Conservation (phyloP, 2,329 filamentous ascomycete genomes). For the Emmonsiellopsis sp. region DNA sequence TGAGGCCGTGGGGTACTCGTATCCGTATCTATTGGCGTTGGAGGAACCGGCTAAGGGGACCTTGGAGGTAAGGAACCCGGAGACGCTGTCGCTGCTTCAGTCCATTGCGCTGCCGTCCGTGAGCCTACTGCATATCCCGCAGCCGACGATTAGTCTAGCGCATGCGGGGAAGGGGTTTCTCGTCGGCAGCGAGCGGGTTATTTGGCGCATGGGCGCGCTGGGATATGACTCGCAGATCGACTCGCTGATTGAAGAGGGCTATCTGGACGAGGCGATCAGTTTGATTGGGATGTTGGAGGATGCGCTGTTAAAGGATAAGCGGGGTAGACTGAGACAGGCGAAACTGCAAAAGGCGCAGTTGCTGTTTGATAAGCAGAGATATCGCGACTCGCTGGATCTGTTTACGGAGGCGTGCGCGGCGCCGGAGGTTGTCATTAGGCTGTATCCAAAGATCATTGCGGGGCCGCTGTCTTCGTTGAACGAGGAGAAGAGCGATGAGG, state of each 20-base stretch:
- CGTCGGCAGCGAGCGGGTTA: slow-evolving; percentile 78
- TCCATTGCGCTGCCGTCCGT: slow-evolving; percentile 74
- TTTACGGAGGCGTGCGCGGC: slow-evolving; percentile 87
- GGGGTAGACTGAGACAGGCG: slow-evolving; percentile 68
- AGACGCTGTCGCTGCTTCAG: slow-evolving; percentile 83
- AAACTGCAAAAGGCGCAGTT: slow-evolving; percentile 86
- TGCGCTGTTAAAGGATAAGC: slow-evolving; percentile 76
- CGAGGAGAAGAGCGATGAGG: slow-evolving; percentile 31
- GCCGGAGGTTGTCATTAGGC: slow-evolving; percentile 73
- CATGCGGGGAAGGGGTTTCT: slow-evolving; percentile 95
- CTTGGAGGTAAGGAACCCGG: slow-evolving; percentile 84
- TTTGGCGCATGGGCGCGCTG: slow-evolving; percentile 93
- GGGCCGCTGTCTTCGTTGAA: slow-evolving; percentile 64
- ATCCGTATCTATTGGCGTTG: slow-evolving; percentile 85
- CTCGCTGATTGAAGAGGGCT: slow-evolving; percentile 62
- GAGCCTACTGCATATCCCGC: slow-evolving; percentile 78
- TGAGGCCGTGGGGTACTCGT: slow-evolving; percentile 89
- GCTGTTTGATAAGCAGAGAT: slow-evolving; percentile 75
- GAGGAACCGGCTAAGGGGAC: slow-evolving; percentile 75
- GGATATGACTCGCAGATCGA: slow-evolving; percentile 87
- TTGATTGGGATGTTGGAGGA: slow-evolving; percentile 85
- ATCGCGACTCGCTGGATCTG: slow-evolving; percentile 75
- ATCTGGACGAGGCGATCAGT: slow-evolving; percentile 87
- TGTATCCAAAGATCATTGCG: slow-evolving; percentile 78
- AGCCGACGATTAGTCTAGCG: slow-evolving; percentile 85